phyloP scores from a whole-genome alignment of 1,284 basidiomycete genomes.

The Puccinia hordei region DNA sequence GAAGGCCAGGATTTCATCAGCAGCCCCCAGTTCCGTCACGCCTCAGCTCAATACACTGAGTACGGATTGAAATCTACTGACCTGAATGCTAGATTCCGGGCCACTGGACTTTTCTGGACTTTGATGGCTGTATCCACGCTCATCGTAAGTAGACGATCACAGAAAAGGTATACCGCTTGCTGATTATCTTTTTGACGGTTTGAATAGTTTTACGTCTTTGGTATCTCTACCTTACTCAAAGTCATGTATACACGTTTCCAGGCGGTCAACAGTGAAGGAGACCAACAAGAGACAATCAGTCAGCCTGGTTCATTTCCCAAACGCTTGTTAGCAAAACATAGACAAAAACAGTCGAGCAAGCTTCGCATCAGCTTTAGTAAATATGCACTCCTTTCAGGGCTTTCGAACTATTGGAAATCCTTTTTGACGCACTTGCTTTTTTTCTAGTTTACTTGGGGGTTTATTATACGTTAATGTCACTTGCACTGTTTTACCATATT shows the following conservation, averaged over 20 bases:
- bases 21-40: not conserved
- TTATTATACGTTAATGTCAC: constrained; percentile 6
- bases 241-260: constrained; percentile 23
- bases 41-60: not conserved
- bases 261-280: constrained; percentile 1
- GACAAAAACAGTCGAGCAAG: not conserved
- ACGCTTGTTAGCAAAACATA: not conserved
- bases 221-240: constrained; percentile 15
- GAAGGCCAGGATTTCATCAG: not conserved
- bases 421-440: not conserved
- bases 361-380: constrained; percentile 15
- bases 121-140: constrained; percentile 16
- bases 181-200: not conserved
- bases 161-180: no score
- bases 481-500: constrained; percentile 12
- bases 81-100: not conserved
- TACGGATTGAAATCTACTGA: not conserved
- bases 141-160: not conserved
- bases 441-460: constrained; percentile 23
- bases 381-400: not conserved
- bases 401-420: not conserved
- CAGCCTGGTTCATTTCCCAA: not conserved
- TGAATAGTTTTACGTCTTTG: constrained; percentile 4
- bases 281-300: not conserved
- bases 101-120: constrained; percentile 8